These are phyloP conservation scores for Talaromyces sp. DNA, from an alignment of 2,329 filamentous ascomycete species.

Conservation along the genomic window DNA sequence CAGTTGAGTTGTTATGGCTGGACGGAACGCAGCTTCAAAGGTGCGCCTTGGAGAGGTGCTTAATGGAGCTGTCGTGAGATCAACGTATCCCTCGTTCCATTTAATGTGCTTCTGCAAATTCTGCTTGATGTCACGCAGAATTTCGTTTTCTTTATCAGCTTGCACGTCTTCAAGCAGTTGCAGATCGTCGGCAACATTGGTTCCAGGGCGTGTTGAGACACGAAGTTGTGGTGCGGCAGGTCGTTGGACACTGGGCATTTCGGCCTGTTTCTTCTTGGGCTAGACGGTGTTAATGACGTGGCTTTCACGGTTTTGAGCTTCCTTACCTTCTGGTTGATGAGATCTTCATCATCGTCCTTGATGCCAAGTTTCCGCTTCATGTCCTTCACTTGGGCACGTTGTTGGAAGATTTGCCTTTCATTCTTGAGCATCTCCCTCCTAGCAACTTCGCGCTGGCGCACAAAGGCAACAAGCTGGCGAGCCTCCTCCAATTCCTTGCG, in stretches of 20 bases:
- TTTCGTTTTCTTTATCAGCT: conserved; percentile 74
- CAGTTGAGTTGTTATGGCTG: conserved; percentile 62
- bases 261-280: conserved; percentile 65
- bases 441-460: conserved; percentile 72
- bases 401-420: conserved; percentile 76
- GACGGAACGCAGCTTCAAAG: conserved; percentile 61
- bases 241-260: conserved; percentile 57
- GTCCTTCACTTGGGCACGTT: conserved; percentile 76
- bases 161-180: conserved; percentile 69
- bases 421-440: conserved; percentile 71
- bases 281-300: conserved; percentile 46
- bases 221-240: conserved; percentile 62
- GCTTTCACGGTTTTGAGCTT: neutral
- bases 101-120: conserved; percentile 83
- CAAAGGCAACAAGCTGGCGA: conserved; percentile 70
- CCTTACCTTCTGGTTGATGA: conserved; percentile 86
- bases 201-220: conserved; percentile 64
- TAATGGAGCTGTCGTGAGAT: conserved; percentile 79
- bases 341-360: conserved; percentile 87
- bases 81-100: conserved; percentile 87
- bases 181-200: conserved; percentile 74
- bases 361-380: conserved; percentile 84
- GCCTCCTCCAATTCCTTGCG: conserved; percentile 87
- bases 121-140: conserved; percentile 75
- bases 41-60: conserved; percentile 67